Percentiles rank a stretch among this genome's conserved stretches.
These are phyloP conservation scores for Capsicum pubescens DNA, from an alignment of 257 asterid species.

Conservation along the genomic window DNA sequence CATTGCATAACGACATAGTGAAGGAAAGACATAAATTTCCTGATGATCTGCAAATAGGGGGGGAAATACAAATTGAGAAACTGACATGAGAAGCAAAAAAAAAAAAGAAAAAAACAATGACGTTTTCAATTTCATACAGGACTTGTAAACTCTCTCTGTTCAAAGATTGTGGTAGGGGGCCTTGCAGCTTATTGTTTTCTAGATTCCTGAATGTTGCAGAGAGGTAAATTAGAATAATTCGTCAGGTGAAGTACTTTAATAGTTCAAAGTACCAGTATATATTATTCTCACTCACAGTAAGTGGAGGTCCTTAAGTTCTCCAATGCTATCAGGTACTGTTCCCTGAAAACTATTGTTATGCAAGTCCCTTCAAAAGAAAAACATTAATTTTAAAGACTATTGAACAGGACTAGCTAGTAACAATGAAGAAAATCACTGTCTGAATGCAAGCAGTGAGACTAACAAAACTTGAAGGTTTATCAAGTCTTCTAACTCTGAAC, in stretches of 20 bases:
- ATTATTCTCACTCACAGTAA: conserved; percentile 61
- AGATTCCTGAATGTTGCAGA: conserved; percentile 62
- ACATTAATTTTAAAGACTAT: not conserved
- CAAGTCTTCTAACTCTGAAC: conserved; percentile 87
- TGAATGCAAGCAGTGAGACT: conserved; percentile 42
- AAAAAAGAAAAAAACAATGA: not conserved
- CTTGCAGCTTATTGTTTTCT: conserved; percentile 81
- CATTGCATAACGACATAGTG: conserved; percentile 61
- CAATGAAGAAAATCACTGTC: not conserved
- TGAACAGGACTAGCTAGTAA: not conserved
- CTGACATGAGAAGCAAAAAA: conserved; percentile 24
- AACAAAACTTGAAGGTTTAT: conserved; percentile 85
- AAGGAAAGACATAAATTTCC: conserved; percentile 89
- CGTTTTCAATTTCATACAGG: conserved; percentile 49
- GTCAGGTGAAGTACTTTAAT: conserved; percentile 23
- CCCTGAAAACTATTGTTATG: conserved; percentile 85
- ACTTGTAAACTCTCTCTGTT: conserved; percentile 73
- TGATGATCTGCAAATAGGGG: conserved; percentile 58
- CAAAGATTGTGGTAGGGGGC: conserved; percentile 87
- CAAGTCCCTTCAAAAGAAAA: conserved; percentile 66
- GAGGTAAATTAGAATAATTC: conserved; percentile 21
- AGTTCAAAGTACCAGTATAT: not conserved
- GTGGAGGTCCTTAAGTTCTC: conserved; percentile 75
- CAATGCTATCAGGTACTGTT: conserved; percentile 76
- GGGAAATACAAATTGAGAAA: not conserved